Base-by-base conservation (phyloP, 2,329 filamentous ascomycete genomes). In the Balansia obtecta region DNA sequence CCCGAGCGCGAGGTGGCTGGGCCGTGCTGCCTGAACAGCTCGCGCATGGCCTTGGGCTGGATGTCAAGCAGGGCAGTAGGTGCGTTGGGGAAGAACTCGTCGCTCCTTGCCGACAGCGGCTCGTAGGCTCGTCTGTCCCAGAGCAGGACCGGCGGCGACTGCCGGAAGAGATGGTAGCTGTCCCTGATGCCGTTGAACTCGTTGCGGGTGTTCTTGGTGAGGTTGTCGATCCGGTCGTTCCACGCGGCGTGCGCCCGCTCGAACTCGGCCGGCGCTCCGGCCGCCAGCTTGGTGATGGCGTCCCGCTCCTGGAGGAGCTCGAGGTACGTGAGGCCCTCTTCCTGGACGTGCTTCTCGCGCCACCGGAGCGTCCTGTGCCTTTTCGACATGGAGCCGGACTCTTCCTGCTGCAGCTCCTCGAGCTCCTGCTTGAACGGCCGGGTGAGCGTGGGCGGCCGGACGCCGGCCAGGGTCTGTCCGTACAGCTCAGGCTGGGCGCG, bases 71-170 rank as follows among this genome's bases (percentile, higher is more conserved):
- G 75, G 11, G 71, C 67, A 50, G 79, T 70, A 7, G 72, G 68
- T 9, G 72, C 65, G 22, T 74, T 70, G 1, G 87, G 88, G 62
- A 74, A 87, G 58, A 88, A 83, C 56, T 95, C 89, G 1, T 74
- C 60, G 0, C 65, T 48, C 4, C 70, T 53, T 2, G 79, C 75
- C 22, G 70, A 64, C 15, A 95, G 70, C 0, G 88, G 85, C 58
- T 95, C 87, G 58, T 79, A 81, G 2, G 71, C 67, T 15, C 89
- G 80, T 1, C 76, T 73, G 63, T 95, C 88, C 80, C 83, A 90
- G 27, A 72, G 58, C 3, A 91, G 64, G 1, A 74, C 58, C 0
- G 80, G 76, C 1, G 73, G 70, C 0, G 71, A 57, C 63, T 74
- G 69, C 46, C 67, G 62, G 58, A 75, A 71, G 15, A 75, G 56